These are phyloP conservation scores for Sphenostylis stenocarpa DNA, from an alignment of 306 rosid species.

Conservation along the genomic window DNA sequence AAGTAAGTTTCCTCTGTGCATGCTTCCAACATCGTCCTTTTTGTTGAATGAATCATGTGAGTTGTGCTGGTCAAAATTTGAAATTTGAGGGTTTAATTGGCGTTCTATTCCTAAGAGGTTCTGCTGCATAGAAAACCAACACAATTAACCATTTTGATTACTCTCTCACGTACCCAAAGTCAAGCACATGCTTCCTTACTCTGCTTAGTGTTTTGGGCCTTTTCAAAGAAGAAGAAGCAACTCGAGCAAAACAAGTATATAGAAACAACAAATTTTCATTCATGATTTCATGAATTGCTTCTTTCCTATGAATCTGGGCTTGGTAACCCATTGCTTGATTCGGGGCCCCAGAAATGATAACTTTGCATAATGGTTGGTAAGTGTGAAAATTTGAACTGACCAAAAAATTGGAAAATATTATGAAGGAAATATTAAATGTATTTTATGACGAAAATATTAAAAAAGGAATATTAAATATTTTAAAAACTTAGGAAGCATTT, in stretches of 20 bases:
- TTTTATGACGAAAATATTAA: too few relatives aligned
- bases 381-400: not conserved
- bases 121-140: not conserved
- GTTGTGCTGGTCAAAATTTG: not conserved
- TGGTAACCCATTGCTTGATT: not conserved
- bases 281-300: not conserved
- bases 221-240: not conserved
- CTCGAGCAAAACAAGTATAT: not conserved
- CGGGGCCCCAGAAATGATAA: not conserved
- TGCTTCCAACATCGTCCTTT: not conserved
- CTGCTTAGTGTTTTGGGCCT: not conserved
- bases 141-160: not conserved
- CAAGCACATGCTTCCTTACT: not conserved
- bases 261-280: not conserved
- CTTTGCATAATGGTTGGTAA: not conserved
- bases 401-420: not conserved
- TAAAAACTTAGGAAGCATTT: not conserved
- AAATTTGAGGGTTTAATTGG: not conserved
- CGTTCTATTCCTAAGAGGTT: not conserved
- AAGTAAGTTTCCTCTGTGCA: constrained; percentile 45
- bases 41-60: not conserved
- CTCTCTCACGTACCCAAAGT: not conserved
- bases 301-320: not conserved
- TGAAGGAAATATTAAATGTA: too few relatives aligned
- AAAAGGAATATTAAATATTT: too few relatives aligned